Base-by-base conservation (phyloP, 495 filamentous ascomycete genomes). In the Xanthoparmelia taractica region DNA sequence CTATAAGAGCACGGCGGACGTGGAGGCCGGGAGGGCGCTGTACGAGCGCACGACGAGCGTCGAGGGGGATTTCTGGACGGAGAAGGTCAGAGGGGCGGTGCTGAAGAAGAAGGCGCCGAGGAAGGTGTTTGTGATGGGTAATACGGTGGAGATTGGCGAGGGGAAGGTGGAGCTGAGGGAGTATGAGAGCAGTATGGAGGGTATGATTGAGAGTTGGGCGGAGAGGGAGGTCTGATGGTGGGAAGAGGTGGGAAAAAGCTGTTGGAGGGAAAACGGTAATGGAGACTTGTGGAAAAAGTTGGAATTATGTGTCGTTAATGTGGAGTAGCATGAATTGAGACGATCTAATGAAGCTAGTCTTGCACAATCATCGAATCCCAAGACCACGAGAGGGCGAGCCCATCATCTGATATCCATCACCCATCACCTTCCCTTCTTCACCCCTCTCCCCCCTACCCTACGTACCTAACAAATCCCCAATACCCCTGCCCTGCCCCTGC, bases 61-160 rank as follows among this genome's bases (percentile, higher is more conserved):
- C 38, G 82, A 85, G 62, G 55, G 55, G 23, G 40, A 47, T 29
- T 96, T 87, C 76, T 96, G 87, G 86, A 87, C 82, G 20, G 82
- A 82, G 60, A 85, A 84, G 69, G 84, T 96, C 29, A 79, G 94
- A 58, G 80, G 88, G 37, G 82, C 89, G 58, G 94, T 97, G 25
- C 73, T 97, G 67, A 79, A 80, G 72, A 90, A 89, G 76, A 96
- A 95, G 79, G 86, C 90, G 67, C 92, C 94, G 41, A 81, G 94
- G 61, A 98, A 97, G 80, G 87, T 96, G 47, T 97, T 96, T 76
- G 92, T 98, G 23, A 91, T 96, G 76, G 91, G 89, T 40, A 98
- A 96, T 76, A 97, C 94, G 11, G 75, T 82, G 48, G 72, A 91
- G 56, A 78, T 84, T 23, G 80, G 86, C 58, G 87, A 86, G 17